These are phyloP conservation scores for Globisporangium parvum DNA, from an alignment of 352 stramenopile species.

Conservation along the genomic window DNA sequence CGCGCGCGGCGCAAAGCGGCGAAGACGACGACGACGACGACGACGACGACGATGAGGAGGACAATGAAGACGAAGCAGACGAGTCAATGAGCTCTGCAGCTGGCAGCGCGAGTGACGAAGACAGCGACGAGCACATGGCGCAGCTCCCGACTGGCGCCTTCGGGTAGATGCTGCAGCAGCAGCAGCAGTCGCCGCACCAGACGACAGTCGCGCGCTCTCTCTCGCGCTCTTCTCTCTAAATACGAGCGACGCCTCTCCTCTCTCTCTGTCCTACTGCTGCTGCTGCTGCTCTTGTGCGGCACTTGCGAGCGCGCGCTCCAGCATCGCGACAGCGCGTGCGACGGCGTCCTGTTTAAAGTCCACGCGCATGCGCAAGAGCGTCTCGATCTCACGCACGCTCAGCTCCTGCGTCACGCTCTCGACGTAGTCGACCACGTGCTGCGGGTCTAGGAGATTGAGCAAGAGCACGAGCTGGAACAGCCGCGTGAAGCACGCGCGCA, in stretches of 20 bases:
- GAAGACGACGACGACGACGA: constrained; percentile 14
- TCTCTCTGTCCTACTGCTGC: neutral
- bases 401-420: constrained; percentile 44
- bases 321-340: constrained; percentile 25
- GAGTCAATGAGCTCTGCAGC: constrained; percentile 31
- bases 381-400: constrained; percentile 39
- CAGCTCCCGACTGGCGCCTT: constrained; percentile 57
- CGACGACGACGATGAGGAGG: constrained; percentile 24
- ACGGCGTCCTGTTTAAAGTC: constrained; percentile 63
- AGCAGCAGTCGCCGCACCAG: neutral
- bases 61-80: constrained; percentile 24
- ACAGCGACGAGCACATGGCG: constrained; percentile 58
- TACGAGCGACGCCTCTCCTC: neutral
- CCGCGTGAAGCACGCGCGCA: constrained; percentile 60
- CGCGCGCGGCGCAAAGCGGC: neutral
- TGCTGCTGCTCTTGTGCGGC: neutral
- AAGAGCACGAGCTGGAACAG: constrained; percentile 78
- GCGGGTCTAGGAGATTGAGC: constrained; percentile 73
- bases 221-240: neutral
- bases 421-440: constrained; percentile 64
- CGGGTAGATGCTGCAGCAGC: constrained; percentile 24
- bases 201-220: neutral
- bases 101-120: constrained; percentile 42
- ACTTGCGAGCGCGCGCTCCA: constrained; percentile 11
- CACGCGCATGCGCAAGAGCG: constrained; percentile 57